These are phyloP conservation scores for Dictyostelium citrinum DNA, from an alignment of 78 protist species.

Conservation along the genomic window DNA sequence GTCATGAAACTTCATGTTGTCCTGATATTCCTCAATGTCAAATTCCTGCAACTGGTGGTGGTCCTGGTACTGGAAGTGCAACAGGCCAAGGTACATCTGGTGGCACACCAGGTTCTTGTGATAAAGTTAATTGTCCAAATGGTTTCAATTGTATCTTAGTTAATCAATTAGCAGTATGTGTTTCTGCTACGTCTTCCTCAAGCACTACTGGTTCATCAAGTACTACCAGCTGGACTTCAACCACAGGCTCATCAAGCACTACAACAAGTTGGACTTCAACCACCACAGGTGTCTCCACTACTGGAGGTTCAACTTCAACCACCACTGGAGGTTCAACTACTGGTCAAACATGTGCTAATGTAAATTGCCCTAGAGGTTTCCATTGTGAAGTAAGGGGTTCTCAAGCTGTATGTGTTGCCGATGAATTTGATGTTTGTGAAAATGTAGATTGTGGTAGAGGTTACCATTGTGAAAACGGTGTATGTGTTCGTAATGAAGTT, in stretches of 20 bases:
- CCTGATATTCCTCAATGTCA: slow-evolving; percentile 26
- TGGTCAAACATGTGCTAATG: neutral
- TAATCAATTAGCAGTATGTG: neutral
- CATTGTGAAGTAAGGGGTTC: neutral
- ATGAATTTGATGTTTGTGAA: neutral
- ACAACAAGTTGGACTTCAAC: neutral
- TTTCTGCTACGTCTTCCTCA: neutral
- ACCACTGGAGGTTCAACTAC: neutral
- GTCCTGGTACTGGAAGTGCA: slow-evolving; percentile 5
- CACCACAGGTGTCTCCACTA: neutral
- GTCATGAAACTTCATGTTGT: slow-evolving; percentile 54
- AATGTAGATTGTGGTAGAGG: neutral
- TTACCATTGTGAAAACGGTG: neutral
- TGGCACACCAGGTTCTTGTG: neutral
- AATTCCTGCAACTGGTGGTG: neutral
- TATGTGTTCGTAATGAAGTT: neutral
- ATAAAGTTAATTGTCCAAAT: slow-evolving; percentile 1
- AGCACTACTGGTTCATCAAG: neutral
- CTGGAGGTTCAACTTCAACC: neutral
- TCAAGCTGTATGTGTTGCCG: neutral
- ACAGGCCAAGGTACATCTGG: neutral
- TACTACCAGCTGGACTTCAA: neutral
- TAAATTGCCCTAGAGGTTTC: neutral
- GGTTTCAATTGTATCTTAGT: neutral
- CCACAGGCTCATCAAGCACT: neutral